A percentile compares a stretch with the other conserved stretches of the same genome.
Conservation (phyloP, 352 stramenopile species). For the Pythium guiyangense region DNA sequence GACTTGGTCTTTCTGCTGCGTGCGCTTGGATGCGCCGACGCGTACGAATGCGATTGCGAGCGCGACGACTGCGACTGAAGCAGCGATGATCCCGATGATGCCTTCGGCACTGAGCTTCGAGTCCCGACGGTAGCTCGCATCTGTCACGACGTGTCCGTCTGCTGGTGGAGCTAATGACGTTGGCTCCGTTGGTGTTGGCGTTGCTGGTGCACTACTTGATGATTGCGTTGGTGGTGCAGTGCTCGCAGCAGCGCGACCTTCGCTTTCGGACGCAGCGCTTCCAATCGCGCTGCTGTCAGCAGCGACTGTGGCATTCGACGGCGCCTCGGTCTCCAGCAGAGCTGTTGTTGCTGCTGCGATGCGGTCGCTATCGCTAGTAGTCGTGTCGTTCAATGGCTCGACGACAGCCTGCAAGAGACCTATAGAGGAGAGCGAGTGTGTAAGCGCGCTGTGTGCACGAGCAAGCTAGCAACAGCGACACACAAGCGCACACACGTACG, state of each 20-base stretch:
- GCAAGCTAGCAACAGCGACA: not conserved
- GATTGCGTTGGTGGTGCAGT: not conserved
- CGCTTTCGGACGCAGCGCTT: not conserved
- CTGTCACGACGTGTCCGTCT: not conserved
- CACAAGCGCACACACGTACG: not conserved
- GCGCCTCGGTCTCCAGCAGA: not conserved
- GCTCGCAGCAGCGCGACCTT: slow-evolving; percentile 1
- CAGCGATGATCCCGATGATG: slow-evolving; percentile 11
- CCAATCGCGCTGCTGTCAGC: not conserved
- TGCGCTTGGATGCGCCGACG: slow-evolving; percentile 5
- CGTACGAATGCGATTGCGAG: slow-evolving; percentile 11
- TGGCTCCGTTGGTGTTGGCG: not conserved
- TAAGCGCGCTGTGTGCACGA: not conserved
- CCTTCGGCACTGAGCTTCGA: not conserved
- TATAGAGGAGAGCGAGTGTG: not conserved
- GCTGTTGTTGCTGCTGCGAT: not conserved
- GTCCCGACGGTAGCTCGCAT: not conserved
- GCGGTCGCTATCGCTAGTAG: too few relatives aligned
- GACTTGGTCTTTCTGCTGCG: not conserved
- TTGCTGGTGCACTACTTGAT: not conserved
- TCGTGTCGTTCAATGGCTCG: too few relatives aligned
- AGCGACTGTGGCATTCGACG: not conserved
- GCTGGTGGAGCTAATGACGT: not conserved
- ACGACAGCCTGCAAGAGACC: too few relatives aligned
- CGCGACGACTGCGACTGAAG: not conserved